Percentiles rank a stretch among this genome's conserved stretches.
phyloP scores from a whole-genome alignment of 169 alveolate genomes.

The Perkinsus chesapeaki region DNA sequence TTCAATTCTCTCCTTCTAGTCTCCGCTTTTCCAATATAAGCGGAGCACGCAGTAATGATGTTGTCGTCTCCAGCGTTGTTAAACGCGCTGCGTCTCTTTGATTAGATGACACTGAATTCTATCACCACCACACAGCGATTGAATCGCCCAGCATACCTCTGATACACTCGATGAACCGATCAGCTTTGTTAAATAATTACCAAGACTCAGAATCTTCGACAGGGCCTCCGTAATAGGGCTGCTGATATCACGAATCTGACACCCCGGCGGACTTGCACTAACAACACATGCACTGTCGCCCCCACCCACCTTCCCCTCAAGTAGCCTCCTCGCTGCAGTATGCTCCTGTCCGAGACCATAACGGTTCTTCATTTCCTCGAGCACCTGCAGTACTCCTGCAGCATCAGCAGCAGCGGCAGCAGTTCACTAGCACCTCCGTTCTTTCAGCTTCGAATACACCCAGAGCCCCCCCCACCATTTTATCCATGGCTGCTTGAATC shows the following conservation, averaged over 20 bases:
- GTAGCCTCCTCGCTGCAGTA: not conserved
- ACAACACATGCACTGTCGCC: not conserved
- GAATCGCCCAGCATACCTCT: not conserved
- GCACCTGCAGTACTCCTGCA: not conserved
- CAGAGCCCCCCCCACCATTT: not conserved
- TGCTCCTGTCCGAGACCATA: not conserved
- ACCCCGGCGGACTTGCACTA: too few species aligned
- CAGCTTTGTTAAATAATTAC: not conserved
- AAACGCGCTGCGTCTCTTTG: too few species aligned
- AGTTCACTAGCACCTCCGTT: not conserved
- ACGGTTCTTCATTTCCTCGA: not conserved
- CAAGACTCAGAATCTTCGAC: not conserved
- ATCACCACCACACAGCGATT: too few species aligned
- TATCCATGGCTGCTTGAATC: not conserved
- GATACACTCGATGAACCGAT: not conserved
- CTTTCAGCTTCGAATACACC: not conserved
- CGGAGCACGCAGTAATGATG: too few species aligned
- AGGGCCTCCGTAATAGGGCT: not conserved
- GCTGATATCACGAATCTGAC: not conserved
- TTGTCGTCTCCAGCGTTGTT: too few species aligned
- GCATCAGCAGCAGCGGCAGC: not conserved
- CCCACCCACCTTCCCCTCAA: not conserved
- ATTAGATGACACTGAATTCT: too few species aligned
- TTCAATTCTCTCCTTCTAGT: too few species aligned
- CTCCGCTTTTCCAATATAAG: too few species aligned